Percentiles rank a stretch among this genome's conserved stretches.
Conservation (phyloP, 345 rosid species). For the Linum trigynum region DNA sequence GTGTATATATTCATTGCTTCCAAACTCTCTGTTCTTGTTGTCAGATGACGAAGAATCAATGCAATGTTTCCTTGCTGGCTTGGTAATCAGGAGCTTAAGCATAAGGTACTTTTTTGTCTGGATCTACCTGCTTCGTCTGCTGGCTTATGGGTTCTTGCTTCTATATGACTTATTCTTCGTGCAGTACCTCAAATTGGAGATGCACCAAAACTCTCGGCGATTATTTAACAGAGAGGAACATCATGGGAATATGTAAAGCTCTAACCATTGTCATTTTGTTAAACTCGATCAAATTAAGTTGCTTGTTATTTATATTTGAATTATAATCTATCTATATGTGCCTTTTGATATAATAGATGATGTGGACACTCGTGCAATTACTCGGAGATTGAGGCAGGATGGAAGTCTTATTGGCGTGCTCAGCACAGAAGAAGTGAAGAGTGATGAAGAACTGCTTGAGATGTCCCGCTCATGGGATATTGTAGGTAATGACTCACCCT, state of each 20-base stretch:
- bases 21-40: neutral
- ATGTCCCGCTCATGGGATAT: constrained; percentile 92
- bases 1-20: neutral
- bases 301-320: neutral
- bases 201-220: constrained; percentile 65
- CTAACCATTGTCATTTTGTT: neutral
- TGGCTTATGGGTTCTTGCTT: neutral
- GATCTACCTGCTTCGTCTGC: neutral
- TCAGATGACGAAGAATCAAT: constrained; percentile 90
- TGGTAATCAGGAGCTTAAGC: constrained; percentile 80
- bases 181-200: constrained; percentile 92
- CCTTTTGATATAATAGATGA: constrained; percentile 45
- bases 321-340: constrained; percentile 9
- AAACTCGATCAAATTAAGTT: neutral
- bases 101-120: constrained; percentile 34
- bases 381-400: constrained; percentile 82
- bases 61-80: constrained; percentile 81
- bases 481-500: constrained; percentile 39
- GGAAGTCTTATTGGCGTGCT: constrained; percentile 96
- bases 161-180: constrained; percentile 1
- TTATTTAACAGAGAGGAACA: constrained; percentile 74
- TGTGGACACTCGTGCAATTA: constrained; percentile 93
- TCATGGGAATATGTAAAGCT: constrained; percentile 83
- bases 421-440: constrained; percentile 70
- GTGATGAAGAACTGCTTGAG: constrained; percentile 66